Evolutionary conservation across 257 asterid genomes (phyloP).

Genomic region (Osmanthus fragrans): DNA sequence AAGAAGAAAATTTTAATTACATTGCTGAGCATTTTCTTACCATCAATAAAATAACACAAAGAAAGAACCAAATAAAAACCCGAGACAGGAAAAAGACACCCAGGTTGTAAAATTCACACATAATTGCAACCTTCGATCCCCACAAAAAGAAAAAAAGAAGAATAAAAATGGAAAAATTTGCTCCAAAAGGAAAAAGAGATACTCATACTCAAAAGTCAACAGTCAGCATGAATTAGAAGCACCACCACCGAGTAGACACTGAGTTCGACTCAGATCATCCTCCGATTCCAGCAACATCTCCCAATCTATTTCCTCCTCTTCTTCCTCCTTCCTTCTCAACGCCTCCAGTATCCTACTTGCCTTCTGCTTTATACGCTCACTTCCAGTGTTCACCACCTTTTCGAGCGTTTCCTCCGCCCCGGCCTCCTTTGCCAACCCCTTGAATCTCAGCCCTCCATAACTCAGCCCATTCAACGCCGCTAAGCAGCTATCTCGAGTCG

Average conservation of each 20-base stretch:
- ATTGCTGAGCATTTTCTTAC: not conserved
- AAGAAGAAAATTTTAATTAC: not conserved
- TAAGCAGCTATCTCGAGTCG: constrained; percentile 64
- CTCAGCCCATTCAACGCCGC: constrained; percentile 75
- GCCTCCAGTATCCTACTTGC: constrained; percentile 63
- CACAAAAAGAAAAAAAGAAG: not conserved
- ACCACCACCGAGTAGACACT: constrained; percentile 15
- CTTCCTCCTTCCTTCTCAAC: constrained; percentile 65
- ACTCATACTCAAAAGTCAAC: not conserved
- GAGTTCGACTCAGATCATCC: constrained; percentile 45
- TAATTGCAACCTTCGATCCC: not conserved
- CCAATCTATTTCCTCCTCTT: constrained; percentile 80
- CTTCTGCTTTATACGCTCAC: constrained; percentile 46
- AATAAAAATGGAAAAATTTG: not conserved
- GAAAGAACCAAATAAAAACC: not conserved
- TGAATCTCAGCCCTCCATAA: constrained; percentile 87
- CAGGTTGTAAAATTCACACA: not conserved
- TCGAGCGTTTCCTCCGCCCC: constrained; percentile 72
- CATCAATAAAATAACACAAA: not conserved
- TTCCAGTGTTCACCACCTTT: constrained; percentile 49
- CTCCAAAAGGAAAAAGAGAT: not conserved
- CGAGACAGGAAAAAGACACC: not conserved
- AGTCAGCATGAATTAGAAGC: constrained; percentile 15
- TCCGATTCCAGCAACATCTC: constrained; percentile 73
- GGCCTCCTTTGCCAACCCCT: constrained; percentile 86